These are phyloP conservation scores for Phialophora macrospora DNA, from an alignment of 2,329 filamentous ascomycete genomes.

Conservation along the genomic window DNA sequence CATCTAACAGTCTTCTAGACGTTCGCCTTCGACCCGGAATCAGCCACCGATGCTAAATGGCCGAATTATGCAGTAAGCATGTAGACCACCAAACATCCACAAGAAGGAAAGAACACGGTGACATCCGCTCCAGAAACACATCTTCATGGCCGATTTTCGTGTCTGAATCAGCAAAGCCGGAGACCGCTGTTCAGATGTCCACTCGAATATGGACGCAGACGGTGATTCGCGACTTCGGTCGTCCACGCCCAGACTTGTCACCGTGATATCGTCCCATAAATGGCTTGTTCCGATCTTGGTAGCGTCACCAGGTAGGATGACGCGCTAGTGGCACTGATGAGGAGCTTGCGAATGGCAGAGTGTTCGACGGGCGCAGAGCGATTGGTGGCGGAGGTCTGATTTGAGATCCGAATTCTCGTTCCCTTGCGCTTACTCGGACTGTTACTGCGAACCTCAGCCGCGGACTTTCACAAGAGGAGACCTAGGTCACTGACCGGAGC, in stretches of 20 bases:
- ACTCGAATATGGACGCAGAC: background rate
- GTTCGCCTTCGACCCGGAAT: background rate
- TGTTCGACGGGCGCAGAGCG: background rate
- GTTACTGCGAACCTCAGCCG: background rate
- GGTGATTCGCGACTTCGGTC: background rate
- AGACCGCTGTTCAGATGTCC: background rate
- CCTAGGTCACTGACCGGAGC: background rate
- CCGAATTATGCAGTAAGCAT: background rate
- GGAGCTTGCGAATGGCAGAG: background rate
- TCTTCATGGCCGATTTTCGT: background rate
- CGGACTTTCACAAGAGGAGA: background rate
- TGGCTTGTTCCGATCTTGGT: background rate
- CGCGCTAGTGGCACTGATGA: background rate
- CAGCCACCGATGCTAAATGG: background rate
- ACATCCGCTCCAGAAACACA: background rate
- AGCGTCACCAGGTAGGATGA: background rate
- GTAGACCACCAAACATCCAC: background rate
- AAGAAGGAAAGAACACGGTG: background rate
- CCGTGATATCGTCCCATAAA: background rate
- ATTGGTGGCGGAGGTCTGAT: background rate
- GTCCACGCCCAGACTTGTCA: background rate
- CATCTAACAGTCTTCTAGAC: background rate
- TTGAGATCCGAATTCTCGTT: background rate
- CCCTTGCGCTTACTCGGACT: no score
- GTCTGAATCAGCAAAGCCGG: background rate